Evolutionary conservation across 2,329 filamentous ascomycete species (phyloP).

Genomic region (Furcasterigmium sp.): DNA sequence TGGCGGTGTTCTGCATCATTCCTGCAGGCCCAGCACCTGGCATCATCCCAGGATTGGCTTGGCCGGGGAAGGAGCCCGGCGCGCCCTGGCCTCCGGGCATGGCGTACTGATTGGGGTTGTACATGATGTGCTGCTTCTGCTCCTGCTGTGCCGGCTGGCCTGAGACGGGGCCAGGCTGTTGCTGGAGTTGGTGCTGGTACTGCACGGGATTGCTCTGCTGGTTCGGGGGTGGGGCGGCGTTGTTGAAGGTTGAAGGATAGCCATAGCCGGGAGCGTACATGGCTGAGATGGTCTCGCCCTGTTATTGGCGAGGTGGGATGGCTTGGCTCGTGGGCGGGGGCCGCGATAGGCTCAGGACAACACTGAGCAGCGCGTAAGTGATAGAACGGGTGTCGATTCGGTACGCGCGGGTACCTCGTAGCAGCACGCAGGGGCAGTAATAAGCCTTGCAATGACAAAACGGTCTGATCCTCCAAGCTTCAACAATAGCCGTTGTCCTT

Average conservation of each 20-base stretch:
- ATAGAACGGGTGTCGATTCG: too few relatives aligned
- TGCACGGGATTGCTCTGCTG: conserved; percentile 17
- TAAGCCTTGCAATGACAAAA: too few relatives aligned
- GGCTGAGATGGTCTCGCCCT: conserved; percentile 18
- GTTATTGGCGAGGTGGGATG: conserved; percentile 7
- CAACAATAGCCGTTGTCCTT: too few relatives aligned
- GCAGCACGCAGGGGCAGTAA: too few relatives aligned
- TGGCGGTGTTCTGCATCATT: conserved; percentile 59
- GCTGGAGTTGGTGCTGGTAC: conserved; percentile 29
- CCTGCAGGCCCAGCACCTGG: conserved; percentile 44
- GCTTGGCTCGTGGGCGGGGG: conserved; percentile 4
- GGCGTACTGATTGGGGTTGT: conserved; percentile 52
- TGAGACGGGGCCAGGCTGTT: conserved; percentile 37
- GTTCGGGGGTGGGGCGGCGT: conserved; percentile 35
- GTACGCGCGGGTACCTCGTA: too few relatives aligned
- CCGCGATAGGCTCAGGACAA: conserved; percentile 7
- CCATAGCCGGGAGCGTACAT: conserved; percentile 54
- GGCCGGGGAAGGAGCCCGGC: conserved; percentile 40
- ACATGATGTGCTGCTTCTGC: conserved; percentile 50
- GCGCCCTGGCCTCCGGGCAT: conserved; percentile 27
- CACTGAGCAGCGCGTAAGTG: too few relatives aligned
- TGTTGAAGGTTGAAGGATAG: conserved; percentile 48
- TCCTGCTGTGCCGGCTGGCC: conserved; percentile 29
- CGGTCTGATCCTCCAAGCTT: too few relatives aligned
- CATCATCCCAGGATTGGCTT: conserved; percentile 52